Conservation (phyloP, 2,329 filamentous ascomycete species). For the Curvularia sp. region DNA sequence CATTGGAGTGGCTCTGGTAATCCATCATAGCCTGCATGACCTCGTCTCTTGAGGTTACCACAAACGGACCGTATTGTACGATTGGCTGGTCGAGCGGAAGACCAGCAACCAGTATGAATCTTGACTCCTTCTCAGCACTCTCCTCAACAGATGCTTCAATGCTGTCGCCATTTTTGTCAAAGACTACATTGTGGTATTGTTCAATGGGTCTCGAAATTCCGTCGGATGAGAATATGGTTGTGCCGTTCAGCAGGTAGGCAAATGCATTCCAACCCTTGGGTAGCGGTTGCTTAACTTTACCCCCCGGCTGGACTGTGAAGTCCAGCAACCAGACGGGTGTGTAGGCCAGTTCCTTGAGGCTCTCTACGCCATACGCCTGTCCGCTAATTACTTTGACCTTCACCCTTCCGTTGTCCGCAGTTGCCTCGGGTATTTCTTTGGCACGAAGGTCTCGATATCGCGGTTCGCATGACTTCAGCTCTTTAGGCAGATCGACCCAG, state of each 20-base stretch:
- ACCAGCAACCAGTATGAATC: slow-evolving; percentile 77
- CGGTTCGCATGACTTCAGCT: slow-evolving; percentile 87
- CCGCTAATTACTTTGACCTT: slow-evolving; percentile 90
- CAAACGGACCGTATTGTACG: slow-evolving; percentile 52
- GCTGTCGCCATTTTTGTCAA: slow-evolving; percentile 78
- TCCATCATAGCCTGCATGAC: slow-evolving; percentile 51
- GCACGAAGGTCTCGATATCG: slow-evolving; percentile 86
- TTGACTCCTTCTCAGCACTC: slow-evolving; percentile 64
- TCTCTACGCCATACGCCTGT: slow-evolving; percentile 82
- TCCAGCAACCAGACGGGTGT: slow-evolving; percentile 98
- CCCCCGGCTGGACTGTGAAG: slow-evolving; percentile 79
- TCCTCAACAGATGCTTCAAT: slow-evolving; percentile 74
- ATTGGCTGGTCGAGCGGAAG: slow-evolving; percentile 60
- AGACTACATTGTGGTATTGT: slow-evolving; percentile 88
- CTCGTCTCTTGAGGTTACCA: slow-evolving; percentile 47
- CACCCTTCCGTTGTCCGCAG: slow-evolving; percentile 74
- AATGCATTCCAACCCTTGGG: slow-evolving; percentile 90
- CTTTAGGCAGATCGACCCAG: slow-evolving; percentile 88
- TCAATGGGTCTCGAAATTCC: slow-evolving; percentile 58
- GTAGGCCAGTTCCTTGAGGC: slow-evolving; percentile 88
- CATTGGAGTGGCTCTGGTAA: slow-evolving; percentile 48
- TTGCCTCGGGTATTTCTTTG: slow-evolving; percentile 78
- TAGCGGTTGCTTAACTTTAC: slow-evolving; percentile 74
- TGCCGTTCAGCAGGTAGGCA: slow-evolving; percentile 81
- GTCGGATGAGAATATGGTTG: slow-evolving; percentile 62